Percentiles rank a stretch among this genome's conserved stretches.
Evolutionary conservation across 2,329 filamentous ascomycete species (phyloP).

Genomic region (Pyrenochaeta sp.): DNA sequence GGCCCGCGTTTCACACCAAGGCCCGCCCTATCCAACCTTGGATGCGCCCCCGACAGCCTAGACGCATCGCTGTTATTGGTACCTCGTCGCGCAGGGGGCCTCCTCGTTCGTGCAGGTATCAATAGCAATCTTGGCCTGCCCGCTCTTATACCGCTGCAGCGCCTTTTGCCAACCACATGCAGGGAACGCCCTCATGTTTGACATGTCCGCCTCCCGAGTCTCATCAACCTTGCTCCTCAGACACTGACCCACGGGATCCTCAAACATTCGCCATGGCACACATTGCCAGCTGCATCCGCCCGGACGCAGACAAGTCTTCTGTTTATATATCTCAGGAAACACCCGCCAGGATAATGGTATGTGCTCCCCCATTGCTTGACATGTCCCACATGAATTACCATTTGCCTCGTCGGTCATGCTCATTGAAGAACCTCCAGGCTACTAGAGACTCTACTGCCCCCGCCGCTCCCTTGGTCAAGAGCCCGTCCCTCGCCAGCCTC

Average conservation of each 20-base stretch:
- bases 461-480: slow-evolving; percentile 29
- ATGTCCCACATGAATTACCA: slow-evolving; percentile 43
- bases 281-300: slow-evolving; percentile 54
- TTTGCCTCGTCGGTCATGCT: slow-evolving; percentile 43
- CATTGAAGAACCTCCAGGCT: slow-evolving; percentile 44
- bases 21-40: slow-evolving; percentile 39
- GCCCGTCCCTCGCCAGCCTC: slow-evolving; percentile 37
- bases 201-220: slow-evolving; percentile 50
- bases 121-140: slow-evolving; percentile 45
- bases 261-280: slow-evolving; percentile 51
- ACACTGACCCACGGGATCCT: slow-evolving; percentile 45
- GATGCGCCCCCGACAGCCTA: slow-evolving; percentile 46
- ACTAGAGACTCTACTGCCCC: slow-evolving; percentile 28
- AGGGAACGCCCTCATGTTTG: slow-evolving; percentile 51
- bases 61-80: slow-evolving; percentile 42
- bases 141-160: slow-evolving; percentile 46
- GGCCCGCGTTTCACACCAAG: slow-evolving; percentile 47
- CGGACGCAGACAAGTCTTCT: slow-evolving; percentile 37
- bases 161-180: slow-evolving; percentile 46
- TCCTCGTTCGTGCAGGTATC: slow-evolving; percentile 44
- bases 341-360: slow-evolving; percentile 41
- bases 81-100: slow-evolving; percentile 38
- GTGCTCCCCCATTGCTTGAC: slow-evolving; percentile 27
- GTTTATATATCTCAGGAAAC: slow-evolving; percentile 51
- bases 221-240: slow-evolving; percentile 48